Conservation (phyloP, 2,329 filamentous ascomycete genomes). For the Penicillium carneum region DNA sequence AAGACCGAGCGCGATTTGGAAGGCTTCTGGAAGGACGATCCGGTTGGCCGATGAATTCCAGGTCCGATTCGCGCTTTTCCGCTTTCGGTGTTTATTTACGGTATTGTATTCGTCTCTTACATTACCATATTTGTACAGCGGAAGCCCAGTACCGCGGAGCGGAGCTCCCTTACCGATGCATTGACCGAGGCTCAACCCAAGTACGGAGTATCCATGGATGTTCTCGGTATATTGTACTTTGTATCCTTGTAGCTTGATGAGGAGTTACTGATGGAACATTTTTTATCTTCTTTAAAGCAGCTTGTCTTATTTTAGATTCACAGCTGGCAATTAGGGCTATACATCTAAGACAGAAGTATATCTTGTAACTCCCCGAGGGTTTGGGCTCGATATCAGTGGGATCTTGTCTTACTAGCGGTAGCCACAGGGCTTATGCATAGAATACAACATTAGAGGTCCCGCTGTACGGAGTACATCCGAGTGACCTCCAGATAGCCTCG, state of each 20-base stretch:
- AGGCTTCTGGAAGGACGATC: constrained; percentile 36
- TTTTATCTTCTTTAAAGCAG: background rate
- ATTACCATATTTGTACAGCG: constrained; percentile 3
- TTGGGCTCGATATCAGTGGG: constrained; percentile 1
- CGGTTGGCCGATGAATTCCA: constrained; percentile 23
- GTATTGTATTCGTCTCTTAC: constrained; percentile 1
- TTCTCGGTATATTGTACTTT: too few relatives aligned
- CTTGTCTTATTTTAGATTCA: background rate
- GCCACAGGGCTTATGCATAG: constrained; percentile 12
- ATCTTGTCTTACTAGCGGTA: background rate
- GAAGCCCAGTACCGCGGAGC: constrained; percentile 7
- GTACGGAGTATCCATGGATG: too few relatives aligned
- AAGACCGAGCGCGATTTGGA: constrained; percentile 27
- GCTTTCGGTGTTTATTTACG: constrained; percentile 13
- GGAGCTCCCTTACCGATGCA: constrained; percentile 3
- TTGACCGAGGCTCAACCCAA: constrained; percentile 5
- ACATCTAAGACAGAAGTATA: constrained; percentile 3
- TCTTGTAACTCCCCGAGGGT: constrained; percentile 13
- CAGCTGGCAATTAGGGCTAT: background rate
- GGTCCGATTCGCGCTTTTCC: constrained; percentile 15
- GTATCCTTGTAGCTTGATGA: background rate
- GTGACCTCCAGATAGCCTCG: constrained; percentile 9
- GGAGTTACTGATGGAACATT: background rate
- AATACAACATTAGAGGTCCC: background rate
- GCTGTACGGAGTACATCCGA: constrained; percentile 1